Evolutionary conservation across 192 early-diverging fungal species (phyloP).

Genomic region (Backusella tuberculispora): DNA sequence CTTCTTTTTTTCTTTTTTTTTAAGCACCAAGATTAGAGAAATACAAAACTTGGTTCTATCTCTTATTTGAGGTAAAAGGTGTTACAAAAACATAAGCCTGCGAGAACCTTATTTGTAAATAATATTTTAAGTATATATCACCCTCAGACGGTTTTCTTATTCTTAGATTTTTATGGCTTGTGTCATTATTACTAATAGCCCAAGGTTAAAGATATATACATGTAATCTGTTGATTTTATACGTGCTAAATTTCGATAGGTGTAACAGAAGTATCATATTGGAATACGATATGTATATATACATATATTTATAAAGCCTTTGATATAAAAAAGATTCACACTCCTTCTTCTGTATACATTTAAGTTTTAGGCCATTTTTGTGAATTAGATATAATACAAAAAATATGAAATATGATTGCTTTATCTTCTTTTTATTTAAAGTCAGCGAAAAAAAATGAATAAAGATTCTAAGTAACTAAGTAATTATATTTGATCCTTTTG

Average conservation of each 20-base stretch:
- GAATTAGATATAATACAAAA: no score
- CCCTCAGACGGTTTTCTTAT: neutral
- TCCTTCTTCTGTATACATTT: no score
- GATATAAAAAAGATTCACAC: no score
- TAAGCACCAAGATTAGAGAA: neutral
- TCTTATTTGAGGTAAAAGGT: neutral
- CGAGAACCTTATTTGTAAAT: neutral
- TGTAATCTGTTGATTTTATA: no score
- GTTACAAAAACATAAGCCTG: neutral
- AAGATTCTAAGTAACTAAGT: neutral
- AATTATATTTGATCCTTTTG: neutral
- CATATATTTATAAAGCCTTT: no score
- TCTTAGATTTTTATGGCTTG: neutral
- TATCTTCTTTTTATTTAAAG: neutral
- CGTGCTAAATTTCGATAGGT: no score
- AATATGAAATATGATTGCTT: slow-evolving; percentile 5
- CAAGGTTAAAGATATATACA: no score
- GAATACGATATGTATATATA: no score
- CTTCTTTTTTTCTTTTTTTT: neutral
- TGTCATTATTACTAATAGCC: no score
- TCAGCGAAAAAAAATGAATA: neutral
- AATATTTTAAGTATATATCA: neutral
- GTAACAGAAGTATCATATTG: no score
- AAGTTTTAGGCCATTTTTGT: no score
- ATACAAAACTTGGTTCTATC: neutral